These are phyloP conservation scores for Closterium sp. DNA, from an alignment of 139 green algal species.

Conservation along the genomic window DNA sequence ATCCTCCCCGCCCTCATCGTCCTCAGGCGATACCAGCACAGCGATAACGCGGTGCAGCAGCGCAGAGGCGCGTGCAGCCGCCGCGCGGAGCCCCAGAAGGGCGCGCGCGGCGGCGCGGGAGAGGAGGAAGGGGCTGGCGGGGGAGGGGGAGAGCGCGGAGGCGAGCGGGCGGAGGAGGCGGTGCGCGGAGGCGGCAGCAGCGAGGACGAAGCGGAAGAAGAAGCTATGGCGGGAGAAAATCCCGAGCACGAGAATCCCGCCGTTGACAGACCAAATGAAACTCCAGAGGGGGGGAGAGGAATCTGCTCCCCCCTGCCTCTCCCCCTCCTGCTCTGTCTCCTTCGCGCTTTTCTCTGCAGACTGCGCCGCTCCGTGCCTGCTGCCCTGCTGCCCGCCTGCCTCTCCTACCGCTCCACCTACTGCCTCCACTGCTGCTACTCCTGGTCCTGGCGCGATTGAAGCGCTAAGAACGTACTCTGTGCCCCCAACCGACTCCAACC, in stretches of 20 bases:
- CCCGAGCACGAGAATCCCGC: slow-evolving; percentile 15
- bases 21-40: neutral
- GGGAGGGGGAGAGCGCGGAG: neutral
- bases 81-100: neutral
- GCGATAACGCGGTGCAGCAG: neutral
- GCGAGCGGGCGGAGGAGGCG: neutral
- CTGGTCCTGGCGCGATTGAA: neutral
- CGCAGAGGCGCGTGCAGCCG: neutral
- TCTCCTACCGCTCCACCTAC: neutral
- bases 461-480: neutral
- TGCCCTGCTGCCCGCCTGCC: neutral
- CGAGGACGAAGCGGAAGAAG: slow-evolving; percentile 16
- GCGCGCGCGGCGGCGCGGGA: too few relatives aligned
- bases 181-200: neutral
- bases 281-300: neutral
- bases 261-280: slow-evolving; percentile 26
- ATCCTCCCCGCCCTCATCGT: neutral
- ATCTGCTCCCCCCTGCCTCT: neutral
- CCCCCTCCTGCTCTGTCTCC: neutral
- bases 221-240: slow-evolving; percentile 22
- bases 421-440: neutral
- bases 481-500: neutral
- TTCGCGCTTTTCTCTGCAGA: neutral
- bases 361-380: neutral
- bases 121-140: neutral